Evolutionary conservation across 305 asterid genomes (phyloP).

Genomic region (Fraxinus nigra): DNA sequence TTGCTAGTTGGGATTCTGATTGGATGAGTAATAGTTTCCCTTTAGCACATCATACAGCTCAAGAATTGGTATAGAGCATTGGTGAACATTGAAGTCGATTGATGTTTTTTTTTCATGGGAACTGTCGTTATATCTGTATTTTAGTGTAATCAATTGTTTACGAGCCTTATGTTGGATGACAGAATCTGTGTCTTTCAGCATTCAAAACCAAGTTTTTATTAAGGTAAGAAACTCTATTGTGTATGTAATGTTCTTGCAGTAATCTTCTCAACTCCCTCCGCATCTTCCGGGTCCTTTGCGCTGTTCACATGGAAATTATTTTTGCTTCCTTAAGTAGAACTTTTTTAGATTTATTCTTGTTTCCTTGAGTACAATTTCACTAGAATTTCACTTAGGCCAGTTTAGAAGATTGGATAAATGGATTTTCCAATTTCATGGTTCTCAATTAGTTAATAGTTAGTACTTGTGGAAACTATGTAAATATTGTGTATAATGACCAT

Average conservation of each 20-base stretch:
- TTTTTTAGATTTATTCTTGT: background rate
- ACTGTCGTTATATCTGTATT: background rate
- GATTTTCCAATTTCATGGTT: background rate
- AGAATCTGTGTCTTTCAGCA: background rate
- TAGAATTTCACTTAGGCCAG: background rate
- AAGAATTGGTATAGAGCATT: background rate
- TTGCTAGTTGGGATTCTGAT: background rate
- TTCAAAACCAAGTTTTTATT: background rate
- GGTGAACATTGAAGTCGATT: background rate
- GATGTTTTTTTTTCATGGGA: background rate
- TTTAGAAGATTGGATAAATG: background rate
- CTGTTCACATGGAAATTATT: background rate
- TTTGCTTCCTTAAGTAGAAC: background rate
- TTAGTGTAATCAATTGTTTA: background rate
- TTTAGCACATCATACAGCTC: background rate
- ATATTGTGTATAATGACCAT: background rate
- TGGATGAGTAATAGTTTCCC: background rate
- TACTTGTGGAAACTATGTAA: background rate
- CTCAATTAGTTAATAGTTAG: background rate
- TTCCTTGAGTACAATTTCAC: background rate
- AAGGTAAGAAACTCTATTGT: background rate
- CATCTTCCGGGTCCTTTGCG: background rate
- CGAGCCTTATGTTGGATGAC: background rate
- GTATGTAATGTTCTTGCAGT: background rate
- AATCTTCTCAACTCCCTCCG: background rate